Evolutionary conservation across 2,329 filamentous ascomycete genomes (phyloP).

Genomic region (Claviceps humidiphila): DNA sequence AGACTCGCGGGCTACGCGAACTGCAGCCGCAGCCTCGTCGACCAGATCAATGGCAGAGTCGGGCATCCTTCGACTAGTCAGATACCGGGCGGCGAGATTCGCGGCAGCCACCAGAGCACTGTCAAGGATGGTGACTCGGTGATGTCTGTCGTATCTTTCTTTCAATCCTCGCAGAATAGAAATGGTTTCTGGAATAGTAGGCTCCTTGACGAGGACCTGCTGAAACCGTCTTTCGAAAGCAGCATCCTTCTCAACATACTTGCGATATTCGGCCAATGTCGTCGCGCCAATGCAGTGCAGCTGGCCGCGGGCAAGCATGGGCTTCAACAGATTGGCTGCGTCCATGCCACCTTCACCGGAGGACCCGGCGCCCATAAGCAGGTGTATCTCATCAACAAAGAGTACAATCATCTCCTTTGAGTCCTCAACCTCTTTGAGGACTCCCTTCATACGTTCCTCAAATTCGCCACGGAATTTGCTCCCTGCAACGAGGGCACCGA

Average conservation of each 20-base stretch:
- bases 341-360: slow-evolving; percentile 98
- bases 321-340: slow-evolving; percentile 92
- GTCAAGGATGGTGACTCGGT: slow-evolving; percentile 93
- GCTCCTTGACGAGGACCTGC: slow-evolving; percentile 94
- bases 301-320: slow-evolving; percentile 93
- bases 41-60: slow-evolving; percentile 95
- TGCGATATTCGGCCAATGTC: slow-evolving; percentile 87
- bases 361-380: slow-evolving; percentile 93
- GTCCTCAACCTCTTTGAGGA: slow-evolving; percentile 89
- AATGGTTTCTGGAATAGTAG: slow-evolving; percentile 74
- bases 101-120: slow-evolving; percentile 83
- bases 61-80: slow-evolving; percentile 79
- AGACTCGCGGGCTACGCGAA: slow-evolving; percentile 87
- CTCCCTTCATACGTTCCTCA: slow-evolving; percentile 98
- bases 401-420: slow-evolving; percentile 95
- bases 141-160: slow-evolving; percentile 95
- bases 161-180: slow-evolving; percentile 98
- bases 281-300: slow-evolving; percentile 97
- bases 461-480: slow-evolving; percentile 99
- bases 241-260: slow-evolving; percentile 97
- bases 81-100: slow-evolving; percentile 84
- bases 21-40: slow-evolving; percentile 93
- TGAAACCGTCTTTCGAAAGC: slow-evolving; percentile 98
- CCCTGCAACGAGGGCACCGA: slow-evolving; percentile 86
- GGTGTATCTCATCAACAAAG: slow-evolving; percentile 96